Evolutionary conservation across 1,284 basidiomycete species (phyloP).

Genomic region (Exsudoporus floridanus): DNA sequence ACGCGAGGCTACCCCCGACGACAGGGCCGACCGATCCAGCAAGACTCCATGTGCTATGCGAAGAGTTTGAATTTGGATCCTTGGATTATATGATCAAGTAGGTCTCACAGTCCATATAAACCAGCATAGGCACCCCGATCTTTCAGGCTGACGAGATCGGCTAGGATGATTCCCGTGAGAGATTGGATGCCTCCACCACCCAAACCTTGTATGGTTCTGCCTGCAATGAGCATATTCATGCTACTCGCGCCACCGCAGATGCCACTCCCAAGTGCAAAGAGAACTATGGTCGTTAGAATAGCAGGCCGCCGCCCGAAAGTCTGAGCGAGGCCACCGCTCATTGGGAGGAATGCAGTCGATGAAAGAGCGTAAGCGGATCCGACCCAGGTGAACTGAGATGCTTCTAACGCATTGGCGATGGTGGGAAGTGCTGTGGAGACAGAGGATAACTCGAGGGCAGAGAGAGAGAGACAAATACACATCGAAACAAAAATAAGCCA

Average conservation of each 20-base stretch:
- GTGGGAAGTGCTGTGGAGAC: constrained; percentile 35
- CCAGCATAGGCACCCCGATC: constrained; percentile 40
- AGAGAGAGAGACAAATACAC: constrained; percentile 6
- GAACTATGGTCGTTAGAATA: constrained; percentile 31
- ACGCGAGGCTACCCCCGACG: constrained; percentile 38
- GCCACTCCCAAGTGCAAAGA: constrained; percentile 36
- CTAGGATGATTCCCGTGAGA: constrained; percentile 37
- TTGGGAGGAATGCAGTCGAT: constrained; percentile 32
- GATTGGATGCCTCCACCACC: constrained; percentile 20
- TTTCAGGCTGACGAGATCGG: constrained; percentile 40
- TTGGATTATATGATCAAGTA: not conserved
- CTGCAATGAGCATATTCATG: constrained; percentile 41
- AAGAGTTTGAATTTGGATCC: not conserved
- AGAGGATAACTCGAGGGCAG: constrained; percentile 1
- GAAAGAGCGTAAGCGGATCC: constrained; percentile 33
- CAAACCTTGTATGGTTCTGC: constrained; percentile 39
- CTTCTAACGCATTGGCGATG: constrained; percentile 34
- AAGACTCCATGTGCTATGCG: constrained; percentile 5
- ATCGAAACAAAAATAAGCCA: constrained; percentile 5
- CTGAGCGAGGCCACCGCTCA: constrained; percentile 30
- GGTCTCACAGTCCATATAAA: constrained; percentile 21
- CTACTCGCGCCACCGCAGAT: constrained; percentile 40
- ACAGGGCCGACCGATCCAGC: constrained; percentile 33
- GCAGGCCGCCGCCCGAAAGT: constrained; percentile 34
- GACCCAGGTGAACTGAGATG: constrained; percentile 36